phyloP scores from a whole-genome alignment of 805 yeast species.

The Barnettozyma wickerhamii region DNA sequence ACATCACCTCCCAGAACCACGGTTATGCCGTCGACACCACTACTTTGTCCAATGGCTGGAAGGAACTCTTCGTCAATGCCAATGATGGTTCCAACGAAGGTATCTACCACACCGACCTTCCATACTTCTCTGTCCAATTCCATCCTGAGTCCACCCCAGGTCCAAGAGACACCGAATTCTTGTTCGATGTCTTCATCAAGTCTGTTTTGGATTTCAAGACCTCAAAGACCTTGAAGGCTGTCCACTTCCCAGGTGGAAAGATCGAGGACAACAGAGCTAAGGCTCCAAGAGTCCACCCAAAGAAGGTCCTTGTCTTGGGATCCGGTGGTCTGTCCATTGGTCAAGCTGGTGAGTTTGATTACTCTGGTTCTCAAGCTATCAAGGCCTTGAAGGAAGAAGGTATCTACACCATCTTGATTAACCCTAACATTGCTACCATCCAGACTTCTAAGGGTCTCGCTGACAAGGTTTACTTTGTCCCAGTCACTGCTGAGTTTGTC shows the following conservation, averaged over 20 bases:
- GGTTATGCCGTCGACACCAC: constrained; percentile 93
- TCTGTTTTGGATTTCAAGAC: constrained; percentile 62
- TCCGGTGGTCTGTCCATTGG: constrained; percentile 99
- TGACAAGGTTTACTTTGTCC: constrained; percentile 95
- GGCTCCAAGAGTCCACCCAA: constrained; percentile 76
- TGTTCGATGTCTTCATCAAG: constrained; percentile 88
- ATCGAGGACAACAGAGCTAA: constrained; percentile 67
- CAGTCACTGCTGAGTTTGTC: constrained; percentile 96
- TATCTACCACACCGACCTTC: constrained; percentile 83
- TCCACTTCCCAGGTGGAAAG: constrained; percentile 88
- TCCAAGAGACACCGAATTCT: constrained; percentile 97
- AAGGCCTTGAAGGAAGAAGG: constrained; percentile 98
- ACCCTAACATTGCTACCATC: constrained; percentile 97
- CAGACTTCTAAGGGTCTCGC: constrained; percentile 98
- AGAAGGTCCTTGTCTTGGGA: constrained; percentile 91
- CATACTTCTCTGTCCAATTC: constrained; percentile 96
- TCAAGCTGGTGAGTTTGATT: constrained; percentile 99
- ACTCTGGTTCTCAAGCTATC: constrained; percentile 98
- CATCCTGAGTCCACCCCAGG: constrained; percentile 99
- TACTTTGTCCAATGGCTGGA: constrained; percentile 78
- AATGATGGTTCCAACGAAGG: constrained; percentile 99
- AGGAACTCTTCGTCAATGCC: constrained; percentile 90
- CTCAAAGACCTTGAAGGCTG: constrained; percentile 57
- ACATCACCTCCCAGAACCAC: constrained; percentile 98
- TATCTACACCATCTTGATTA: constrained; percentile 90